These are phyloP conservation scores for Wickerhamomyces strasburgensis DNA, from an alignment of 805 yeast species.

Conservation along the genomic window DNA sequence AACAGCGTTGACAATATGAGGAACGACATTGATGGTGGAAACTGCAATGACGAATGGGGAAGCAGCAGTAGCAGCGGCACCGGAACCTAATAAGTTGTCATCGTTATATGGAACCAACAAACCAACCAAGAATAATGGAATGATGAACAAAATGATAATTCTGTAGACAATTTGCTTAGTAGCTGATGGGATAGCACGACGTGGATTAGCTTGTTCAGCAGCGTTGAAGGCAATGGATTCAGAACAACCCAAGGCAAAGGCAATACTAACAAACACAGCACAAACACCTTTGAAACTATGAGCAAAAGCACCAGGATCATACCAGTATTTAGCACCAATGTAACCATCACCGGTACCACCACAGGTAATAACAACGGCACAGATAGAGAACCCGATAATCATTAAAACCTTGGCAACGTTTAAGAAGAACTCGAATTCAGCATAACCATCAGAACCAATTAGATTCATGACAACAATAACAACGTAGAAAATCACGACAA, in stretches of 20 bases:
- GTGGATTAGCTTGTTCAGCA: constrained; percentile 41
- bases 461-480: constrained; percentile 38
- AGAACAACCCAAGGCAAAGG: constrained; percentile 59
- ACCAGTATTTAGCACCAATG: constrained; percentile 49
- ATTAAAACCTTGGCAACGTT: constrained; percentile 61
- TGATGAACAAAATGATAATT: constrained; percentile 43
- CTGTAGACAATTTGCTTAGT: constrained; percentile 54
- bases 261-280: constrained; percentile 48
- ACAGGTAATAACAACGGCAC: constrained; percentile 41
- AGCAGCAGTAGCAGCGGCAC: constrained; percentile 39
- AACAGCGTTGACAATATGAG: constrained; percentile 61
- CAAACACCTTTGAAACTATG: constrained; percentile 53
- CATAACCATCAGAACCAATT: constrained; percentile 53
- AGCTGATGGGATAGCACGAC: constrained; percentile 52
- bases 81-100: constrained; percentile 38
- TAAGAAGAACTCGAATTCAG: constrained; percentile 61
- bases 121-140: constrained; percentile 44
- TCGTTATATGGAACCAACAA: constrained; percentile 49
- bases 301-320: constrained; percentile 48
- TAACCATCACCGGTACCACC: constrained; percentile 43
- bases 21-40: constrained; percentile 51
- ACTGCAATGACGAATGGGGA: constrained; percentile 72
- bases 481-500: constrained; percentile 47
- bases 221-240: constrained; percentile 56
- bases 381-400: constrained; percentile 52